Percentiles rank a stretch among this genome's conserved stretches.
phyloP scores from a whole-genome alignment of 306 rosid genomes.

The Lathyrus tuberosus region DNA sequence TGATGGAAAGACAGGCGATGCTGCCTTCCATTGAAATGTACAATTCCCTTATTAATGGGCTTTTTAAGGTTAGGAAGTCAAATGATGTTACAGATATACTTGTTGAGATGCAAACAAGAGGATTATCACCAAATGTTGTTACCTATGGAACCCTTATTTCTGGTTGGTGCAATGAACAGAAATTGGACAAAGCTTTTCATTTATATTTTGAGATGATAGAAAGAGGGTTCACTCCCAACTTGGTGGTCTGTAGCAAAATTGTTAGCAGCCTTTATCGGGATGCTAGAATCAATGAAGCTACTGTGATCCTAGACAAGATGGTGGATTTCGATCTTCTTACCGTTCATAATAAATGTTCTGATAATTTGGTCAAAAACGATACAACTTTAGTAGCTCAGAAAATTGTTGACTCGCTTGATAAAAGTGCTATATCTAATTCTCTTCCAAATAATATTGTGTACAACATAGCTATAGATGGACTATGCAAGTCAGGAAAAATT shows the following conservation, averaged over 20 bases:
- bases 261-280: constrained; percentile 68
- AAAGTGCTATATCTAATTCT: constrained; percentile 46
- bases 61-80: constrained; percentile 59
- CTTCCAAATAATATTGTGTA: constrained; percentile 56
- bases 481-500: constrained; percentile 73
- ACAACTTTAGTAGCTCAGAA: constrained; percentile 48
- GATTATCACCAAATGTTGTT: constrained; percentile 60
- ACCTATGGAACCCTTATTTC: constrained; percentile 80
- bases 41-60: constrained; percentile 77
- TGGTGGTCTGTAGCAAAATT: constrained; percentile 69
- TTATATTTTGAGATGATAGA: constrained; percentile 72
- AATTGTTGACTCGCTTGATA: constrained; percentile 61
- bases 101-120: constrained; percentile 67
- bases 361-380: constrained; percentile 39
- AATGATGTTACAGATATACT: constrained; percentile 53
- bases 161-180: constrained; percentile 86
- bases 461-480: constrained; percentile 77
- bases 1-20: constrained; percentile 57
- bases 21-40: constrained; percentile 73
- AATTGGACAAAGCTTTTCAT: constrained; percentile 66
- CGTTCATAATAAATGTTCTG: constrained; percentile 37
- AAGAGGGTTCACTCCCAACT: constrained; percentile 63
- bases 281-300: constrained; percentile 70
- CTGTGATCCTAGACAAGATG: constrained; percentile 63
- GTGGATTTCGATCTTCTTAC: constrained; percentile 59